These are phyloP conservation scores for Diatrype stigma DNA, from an alignment of 2,329 filamentous ascomycete genomes.

Conservation along the genomic window DNA sequence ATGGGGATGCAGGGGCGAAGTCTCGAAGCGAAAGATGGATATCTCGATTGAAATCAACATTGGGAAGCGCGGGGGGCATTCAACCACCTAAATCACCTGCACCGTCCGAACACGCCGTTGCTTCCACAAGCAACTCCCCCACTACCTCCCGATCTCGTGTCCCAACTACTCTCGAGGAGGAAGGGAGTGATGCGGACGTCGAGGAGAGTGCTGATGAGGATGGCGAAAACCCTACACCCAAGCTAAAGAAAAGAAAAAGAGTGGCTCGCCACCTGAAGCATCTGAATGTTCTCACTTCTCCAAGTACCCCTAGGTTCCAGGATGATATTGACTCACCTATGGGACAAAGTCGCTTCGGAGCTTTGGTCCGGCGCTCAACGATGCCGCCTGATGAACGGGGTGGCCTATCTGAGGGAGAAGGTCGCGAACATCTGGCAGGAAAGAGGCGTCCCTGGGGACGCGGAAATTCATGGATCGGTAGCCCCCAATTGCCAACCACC, in stretches of 20 bases:
- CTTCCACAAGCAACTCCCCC: slow-evolving; percentile 45
- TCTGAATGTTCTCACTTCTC: slow-evolving; percentile 56
- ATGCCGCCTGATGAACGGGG: slow-evolving; percentile 58
- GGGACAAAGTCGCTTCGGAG: slow-evolving; percentile 42
- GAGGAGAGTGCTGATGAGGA: slow-evolving; percentile 85
- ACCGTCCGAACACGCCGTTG: slow-evolving; percentile 28
- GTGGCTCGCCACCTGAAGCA: slow-evolving; percentile 53
- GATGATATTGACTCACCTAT: slow-evolving; percentile 38
- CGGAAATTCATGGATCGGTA: slow-evolving; percentile 54
- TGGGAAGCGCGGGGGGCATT: slow-evolving; percentile 52
- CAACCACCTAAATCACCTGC: slow-evolving; percentile 42
- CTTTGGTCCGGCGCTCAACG: slow-evolving; percentile 61
- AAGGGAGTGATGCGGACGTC: slow-evolving; percentile 71
- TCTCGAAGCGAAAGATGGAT: slow-evolving; percentile 65
- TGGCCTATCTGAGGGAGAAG: slow-evolving; percentile 72
- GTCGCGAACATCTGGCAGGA: slow-evolving; percentile 56
- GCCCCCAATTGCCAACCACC: slow-evolving; percentile 44
- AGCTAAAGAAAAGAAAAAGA: slow-evolving; percentile 61
- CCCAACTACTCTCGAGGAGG: slow-evolving; percentile 50
- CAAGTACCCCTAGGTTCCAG: slow-evolving; percentile 55
- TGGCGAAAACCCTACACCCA: slow-evolving; percentile 38
- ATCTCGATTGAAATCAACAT: slow-evolving; percentile 66
- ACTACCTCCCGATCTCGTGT: slow-evolving; percentile 41
- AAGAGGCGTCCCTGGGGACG: slow-evolving; percentile 52
- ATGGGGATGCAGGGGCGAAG: slow-evolving; percentile 56